Base-by-base conservation (phyloP, 345 rosid species). In the Arabidopsis thaliana region DNA sequence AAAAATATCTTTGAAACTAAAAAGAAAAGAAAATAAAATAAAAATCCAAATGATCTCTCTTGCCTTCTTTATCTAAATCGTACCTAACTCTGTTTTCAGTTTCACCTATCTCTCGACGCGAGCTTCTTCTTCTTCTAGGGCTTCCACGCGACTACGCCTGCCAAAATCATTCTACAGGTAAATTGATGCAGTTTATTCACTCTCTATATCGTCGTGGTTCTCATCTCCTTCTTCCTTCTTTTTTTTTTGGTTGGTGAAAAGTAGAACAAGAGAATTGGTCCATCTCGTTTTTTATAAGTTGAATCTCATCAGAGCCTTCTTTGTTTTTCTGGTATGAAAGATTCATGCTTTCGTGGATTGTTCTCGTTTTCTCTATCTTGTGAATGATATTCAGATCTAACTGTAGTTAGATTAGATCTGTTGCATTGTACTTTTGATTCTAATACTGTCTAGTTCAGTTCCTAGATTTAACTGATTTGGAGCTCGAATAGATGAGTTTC, bases 51-150 rank as follows among this genome's bases (percentile, higher is more conserved):
- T 13, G 7, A 23, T 45, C 20, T 56, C 65, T 73, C 5, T 45
- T 16, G 20, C 20, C 20, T 16, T 16, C 20, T 16, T 16, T 16
- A 16, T 16, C 20, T 16, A 16, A 16, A 42, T 53, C 55, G 42
- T 52, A 61, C 51, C 70, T 25, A 24, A 7, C 36, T 14, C 14
- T 50, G 41, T 49, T 20, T 24, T n/a, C 32, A 34, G 32, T 56
- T 32, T 73, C 58, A 45, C 58, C 56, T 13, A 24, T 14, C 64
- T 22, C 70, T 41, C 34, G 62, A 53, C 20, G 40, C 36, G 50
- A 74, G 78, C 72, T 55, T 22, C 56, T 55, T 55, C 72, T 55
- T 22, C 56, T 55, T 55, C 64, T 42, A 73, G 49, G 65, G 30
- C 34, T 56, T 74, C 33, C 10, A 16, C 11, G 42, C 51, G 8